Evolutionary conservation across 345 rosid genomes (phyloP).

Genomic region (Theobroma cacao): DNA sequence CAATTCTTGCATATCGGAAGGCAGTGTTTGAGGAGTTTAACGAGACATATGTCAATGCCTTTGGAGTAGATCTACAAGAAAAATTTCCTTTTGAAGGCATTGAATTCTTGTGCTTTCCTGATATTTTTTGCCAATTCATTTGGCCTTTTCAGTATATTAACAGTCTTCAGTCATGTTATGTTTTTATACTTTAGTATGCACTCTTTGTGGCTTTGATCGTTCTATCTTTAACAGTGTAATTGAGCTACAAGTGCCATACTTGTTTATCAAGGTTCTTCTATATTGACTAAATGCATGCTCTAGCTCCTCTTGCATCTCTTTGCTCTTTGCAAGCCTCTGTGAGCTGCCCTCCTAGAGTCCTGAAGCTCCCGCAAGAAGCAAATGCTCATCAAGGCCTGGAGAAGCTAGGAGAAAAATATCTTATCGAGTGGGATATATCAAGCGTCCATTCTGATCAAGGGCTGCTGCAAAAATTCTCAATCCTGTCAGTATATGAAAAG

Average conservation of each 20-base stretch:
- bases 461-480: constrained; percentile 20
- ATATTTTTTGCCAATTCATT: too few species aligned
- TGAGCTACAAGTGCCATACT: neutral
- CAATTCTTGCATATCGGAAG: constrained; percentile 39
- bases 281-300: neutral
- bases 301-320: neutral
- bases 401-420: constrained; percentile 31
- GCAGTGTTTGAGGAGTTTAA: constrained; percentile 56
- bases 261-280: neutral
- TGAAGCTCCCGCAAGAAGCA: constrained; percentile 32
- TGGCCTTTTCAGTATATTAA: too few species aligned
- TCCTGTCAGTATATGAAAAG: constrained; percentile 21
- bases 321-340: constrained; percentile 40
- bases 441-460: constrained; percentile 20
- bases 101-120: constrained; percentile 2
- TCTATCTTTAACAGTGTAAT: neutral
- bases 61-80: constrained; percentile 27
- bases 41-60: constrained; percentile 50
- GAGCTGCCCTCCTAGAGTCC: constrained; percentile 45
- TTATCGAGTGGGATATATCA: neutral
- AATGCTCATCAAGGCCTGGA: constrained; percentile 30
- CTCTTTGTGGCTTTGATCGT: neutral
- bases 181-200: neutral
- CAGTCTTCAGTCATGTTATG: too few species aligned
- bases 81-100: constrained; percentile 41